Percentiles rank a stretch among this genome's conserved stretches.
These are phyloP conservation scores for Trametes coccinea DNA, from an alignment of 768 basidiomycete genomes.

Conservation along the genomic window DNA sequence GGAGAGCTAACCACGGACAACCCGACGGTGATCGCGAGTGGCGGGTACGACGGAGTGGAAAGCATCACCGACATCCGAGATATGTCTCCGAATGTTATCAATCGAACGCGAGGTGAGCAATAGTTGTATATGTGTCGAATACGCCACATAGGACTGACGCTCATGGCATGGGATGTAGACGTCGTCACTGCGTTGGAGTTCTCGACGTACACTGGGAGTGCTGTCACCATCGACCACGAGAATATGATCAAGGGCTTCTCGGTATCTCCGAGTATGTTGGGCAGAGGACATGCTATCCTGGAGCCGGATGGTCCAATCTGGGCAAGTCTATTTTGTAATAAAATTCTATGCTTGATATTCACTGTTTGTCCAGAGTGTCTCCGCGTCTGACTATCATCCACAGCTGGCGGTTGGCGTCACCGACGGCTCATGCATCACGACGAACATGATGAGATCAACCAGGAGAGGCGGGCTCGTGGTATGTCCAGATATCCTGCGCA, in stretches of 20 bases:
- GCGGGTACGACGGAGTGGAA: conserved; percentile 79
- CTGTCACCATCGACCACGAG: conserved; percentile 81
- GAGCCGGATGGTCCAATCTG: conserved; percentile 81
- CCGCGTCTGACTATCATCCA: conserved; percentile 83
- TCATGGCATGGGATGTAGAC: conserved; percentile 42
- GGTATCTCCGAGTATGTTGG: conserved; percentile 69
- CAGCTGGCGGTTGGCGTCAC: conserved; percentile 80
- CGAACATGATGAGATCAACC: conserved; percentile 67
- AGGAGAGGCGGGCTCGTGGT: conserved; percentile 74
- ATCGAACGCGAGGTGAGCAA: conserved; percentile 68
- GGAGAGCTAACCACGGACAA: conserved; percentile 51
- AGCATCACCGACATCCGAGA: conserved; percentile 79
- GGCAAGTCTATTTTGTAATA: conserved; percentile 49
- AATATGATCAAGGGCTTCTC: conserved; percentile 77
- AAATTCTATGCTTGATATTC: not conserved
- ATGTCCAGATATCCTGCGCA: conserved; percentile 31
- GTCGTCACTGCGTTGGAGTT: conserved; percentile 69
- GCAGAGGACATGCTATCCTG: conserved; percentile 68
- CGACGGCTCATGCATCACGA: conserved; percentile 80
- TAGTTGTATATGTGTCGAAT: not conserved
- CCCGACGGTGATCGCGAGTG: conserved; percentile 74
- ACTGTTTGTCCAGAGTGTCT: conserved; percentile 51
- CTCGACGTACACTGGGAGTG: conserved; percentile 66
- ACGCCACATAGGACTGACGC: not conserved
- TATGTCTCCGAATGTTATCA: conserved; percentile 63